phyloP scores from a whole-genome alignment of 768 basidiomycete genomes.

The Amanita subjunquillea region DNA sequence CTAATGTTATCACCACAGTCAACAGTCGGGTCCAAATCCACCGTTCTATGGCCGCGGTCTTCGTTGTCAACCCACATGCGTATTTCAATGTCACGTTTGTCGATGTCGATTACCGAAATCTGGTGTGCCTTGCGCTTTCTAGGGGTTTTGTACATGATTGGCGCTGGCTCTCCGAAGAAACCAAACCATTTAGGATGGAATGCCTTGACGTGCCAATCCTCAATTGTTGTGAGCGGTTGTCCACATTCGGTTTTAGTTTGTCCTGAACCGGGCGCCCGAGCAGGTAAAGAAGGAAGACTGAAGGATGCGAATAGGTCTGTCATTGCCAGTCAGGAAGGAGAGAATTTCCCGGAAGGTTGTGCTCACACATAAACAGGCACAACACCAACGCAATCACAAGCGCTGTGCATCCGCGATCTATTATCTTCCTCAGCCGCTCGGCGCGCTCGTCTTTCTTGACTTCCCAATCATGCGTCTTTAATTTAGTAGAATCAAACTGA shows the following conservation, averaged over 20 bases:
- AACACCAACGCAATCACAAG: background rate
- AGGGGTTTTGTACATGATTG: background rate
- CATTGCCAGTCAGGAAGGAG: background rate
- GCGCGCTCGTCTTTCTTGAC: background rate
- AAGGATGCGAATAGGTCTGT: background rate
- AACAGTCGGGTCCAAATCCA: background rate
- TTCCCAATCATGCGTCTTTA: background rate
- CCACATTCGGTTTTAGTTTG: background rate
- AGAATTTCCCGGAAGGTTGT: background rate
- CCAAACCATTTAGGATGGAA: conserved; percentile 3
- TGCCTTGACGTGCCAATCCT: background rate
- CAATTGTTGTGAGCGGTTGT: background rate
- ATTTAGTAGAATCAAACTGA: background rate
- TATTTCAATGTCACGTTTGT: conserved; percentile 4
- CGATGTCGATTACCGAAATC: conserved; percentile 3
- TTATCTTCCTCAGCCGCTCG: background rate
- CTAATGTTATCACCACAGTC: conserved; percentile 1
- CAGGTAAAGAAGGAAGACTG: background rate
- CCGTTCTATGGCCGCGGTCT: background rate
- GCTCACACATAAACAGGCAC: background rate
- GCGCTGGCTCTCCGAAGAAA: background rate
- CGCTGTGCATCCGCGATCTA: background rate
- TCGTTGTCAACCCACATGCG: conserved; percentile 5
- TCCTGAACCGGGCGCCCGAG: background rate
- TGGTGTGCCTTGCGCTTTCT: background rate